A percentile compares a stretch with the other conserved stretches of the same genome.
These are phyloP conservation scores for Peterozyma xylosa DNA, from an alignment of 805 yeast species.

Conservation along the genomic window DNA sequence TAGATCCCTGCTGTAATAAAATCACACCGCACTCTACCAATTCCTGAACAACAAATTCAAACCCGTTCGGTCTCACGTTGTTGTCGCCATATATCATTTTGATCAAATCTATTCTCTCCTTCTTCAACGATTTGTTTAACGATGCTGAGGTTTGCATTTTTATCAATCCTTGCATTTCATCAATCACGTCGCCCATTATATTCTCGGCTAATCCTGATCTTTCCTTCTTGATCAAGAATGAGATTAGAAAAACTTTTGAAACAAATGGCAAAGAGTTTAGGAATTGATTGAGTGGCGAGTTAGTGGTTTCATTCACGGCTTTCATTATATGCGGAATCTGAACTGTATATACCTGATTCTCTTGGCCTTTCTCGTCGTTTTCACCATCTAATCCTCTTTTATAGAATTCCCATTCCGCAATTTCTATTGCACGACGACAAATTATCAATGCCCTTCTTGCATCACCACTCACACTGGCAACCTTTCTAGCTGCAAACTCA, in stretches of 20 bases:
- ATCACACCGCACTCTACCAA: conserved; percentile 69
- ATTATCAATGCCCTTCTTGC: conserved; percentile 89
- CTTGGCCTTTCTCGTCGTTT: conserved; percentile 19
- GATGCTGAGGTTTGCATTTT: conserved; percentile 6
- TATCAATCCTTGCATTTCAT: conserved; percentile 49
- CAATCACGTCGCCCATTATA: conserved; percentile 67
- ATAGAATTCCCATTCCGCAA: conserved; percentile 63
- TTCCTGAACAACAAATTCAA: conserved; percentile 56
- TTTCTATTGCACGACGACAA: conserved; percentile 82
- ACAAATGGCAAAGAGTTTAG: conserved; percentile 56
- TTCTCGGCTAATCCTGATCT: conserved; percentile 68
- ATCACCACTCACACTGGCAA: conserved; percentile 95
- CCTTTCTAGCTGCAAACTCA: conserved; percentile 87
- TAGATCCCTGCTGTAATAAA: conserved; percentile 55
- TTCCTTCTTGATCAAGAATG: conserved; percentile 54
- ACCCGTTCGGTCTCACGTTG: conserved; percentile 42
- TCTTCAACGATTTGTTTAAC: conserved; percentile 13
- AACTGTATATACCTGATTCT: conserved; percentile 41
- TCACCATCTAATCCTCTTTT: conserved; percentile 18
- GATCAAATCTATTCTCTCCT: conserved; percentile 16
- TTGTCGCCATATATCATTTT: conserved; percentile 18
- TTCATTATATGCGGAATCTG: conserved; percentile 67
- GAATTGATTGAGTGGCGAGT: conserved; percentile 61
- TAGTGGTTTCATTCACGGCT: conserved; percentile 74
- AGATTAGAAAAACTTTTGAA: conserved; percentile 65